Percentiles rank a stretch among this genome's conserved stretches.
These are phyloP conservation scores for Penicillium pulvis DNA, from an alignment of 495 filamentous ascomycete species.

Conservation along the genomic window DNA sequence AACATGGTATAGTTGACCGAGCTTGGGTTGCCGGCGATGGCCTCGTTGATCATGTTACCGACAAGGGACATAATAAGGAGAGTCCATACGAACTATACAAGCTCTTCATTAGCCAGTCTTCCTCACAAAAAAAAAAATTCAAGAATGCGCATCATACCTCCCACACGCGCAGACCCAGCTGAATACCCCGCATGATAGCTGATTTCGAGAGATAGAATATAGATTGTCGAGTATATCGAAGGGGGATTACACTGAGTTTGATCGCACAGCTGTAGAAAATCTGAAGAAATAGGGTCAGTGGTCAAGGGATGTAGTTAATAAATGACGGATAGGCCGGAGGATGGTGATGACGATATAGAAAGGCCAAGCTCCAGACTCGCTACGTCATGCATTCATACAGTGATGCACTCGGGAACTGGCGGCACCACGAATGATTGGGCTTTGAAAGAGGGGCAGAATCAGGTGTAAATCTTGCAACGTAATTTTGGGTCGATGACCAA, in stretches of 20 bases:
- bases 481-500: background rate
- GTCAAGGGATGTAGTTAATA: slow-evolving; percentile 8
- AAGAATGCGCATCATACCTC: slow-evolving; percentile 31
- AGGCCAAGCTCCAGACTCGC: slow-evolving; percentile 16
- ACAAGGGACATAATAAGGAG: slow-evolving; percentile 66
- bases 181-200: slow-evolving; percentile 33
- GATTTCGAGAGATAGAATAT: slow-evolving; percentile 5
- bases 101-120: background rate
- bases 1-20: slow-evolving; percentile 68
- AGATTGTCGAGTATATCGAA: background rate
- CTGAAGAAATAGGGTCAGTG: slow-evolving; percentile 5
- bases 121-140: background rate
- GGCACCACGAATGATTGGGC: slow-evolving; percentile 7
- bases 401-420: slow-evolving; percentile 25
- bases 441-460: slow-evolving; percentile 3
- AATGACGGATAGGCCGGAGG: slow-evolving; percentile 38
- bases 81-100: slow-evolving; percentile 62
- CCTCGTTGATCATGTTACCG: slow-evolving; percentile 66
- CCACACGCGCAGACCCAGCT: slow-evolving; percentile 41
- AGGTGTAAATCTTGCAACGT: slow-evolving; percentile 2
- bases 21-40: slow-evolving; percentile 55
- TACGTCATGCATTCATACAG: slow-evolving; percentile 39
- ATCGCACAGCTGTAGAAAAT: slow-evolving; percentile 1
- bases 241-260: background rate
- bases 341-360: slow-evolving; percentile 37